A percentile compares a stretch with the other conserved stretches of the same genome.
These are phyloP conservation scores for Penicillium sp. DNA, from an alignment of 2,329 filamentous ascomycete genomes.

Conservation along the genomic window DNA sequence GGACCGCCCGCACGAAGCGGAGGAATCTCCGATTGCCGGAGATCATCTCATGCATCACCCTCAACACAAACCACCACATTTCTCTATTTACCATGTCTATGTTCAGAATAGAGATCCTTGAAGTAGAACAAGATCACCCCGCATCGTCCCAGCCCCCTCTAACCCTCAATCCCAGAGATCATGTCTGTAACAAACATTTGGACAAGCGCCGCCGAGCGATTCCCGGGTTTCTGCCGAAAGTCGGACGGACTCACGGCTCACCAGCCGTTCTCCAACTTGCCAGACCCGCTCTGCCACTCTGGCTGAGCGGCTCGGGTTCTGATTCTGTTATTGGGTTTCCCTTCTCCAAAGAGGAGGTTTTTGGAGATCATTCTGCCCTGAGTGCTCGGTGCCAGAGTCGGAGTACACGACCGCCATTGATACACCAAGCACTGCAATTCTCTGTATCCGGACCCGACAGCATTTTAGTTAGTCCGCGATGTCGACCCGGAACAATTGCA, in stretches of 20 bases:
- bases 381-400: not conserved
- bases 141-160: not conserved
- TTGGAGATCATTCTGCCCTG: conserved; percentile 2
- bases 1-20: not conserved
- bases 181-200: not conserved
- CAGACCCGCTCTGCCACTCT: not conserved
- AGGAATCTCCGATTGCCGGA: not conserved
- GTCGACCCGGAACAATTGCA: not conserved
- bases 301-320: not conserved
- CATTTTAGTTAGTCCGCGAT: too few species aligned
- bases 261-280: conserved; percentile 11
- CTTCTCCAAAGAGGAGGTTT: not conserved
- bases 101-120: not conserved
- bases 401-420: not conserved
- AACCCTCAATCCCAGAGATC: not conserved
- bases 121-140: not conserved
- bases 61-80: not conserved
- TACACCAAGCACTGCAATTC: too few species aligned
- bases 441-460: too few species aligned
- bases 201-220: not conserved
- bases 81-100: not conserved
- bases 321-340: too few species aligned
- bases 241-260: conserved; percentile 4
- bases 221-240: conserved; percentile 14
- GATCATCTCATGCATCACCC: not conserved